phyloP scores from a whole-genome alignment of 768 basidiomycete species.

The Vararia minispora region DNA sequence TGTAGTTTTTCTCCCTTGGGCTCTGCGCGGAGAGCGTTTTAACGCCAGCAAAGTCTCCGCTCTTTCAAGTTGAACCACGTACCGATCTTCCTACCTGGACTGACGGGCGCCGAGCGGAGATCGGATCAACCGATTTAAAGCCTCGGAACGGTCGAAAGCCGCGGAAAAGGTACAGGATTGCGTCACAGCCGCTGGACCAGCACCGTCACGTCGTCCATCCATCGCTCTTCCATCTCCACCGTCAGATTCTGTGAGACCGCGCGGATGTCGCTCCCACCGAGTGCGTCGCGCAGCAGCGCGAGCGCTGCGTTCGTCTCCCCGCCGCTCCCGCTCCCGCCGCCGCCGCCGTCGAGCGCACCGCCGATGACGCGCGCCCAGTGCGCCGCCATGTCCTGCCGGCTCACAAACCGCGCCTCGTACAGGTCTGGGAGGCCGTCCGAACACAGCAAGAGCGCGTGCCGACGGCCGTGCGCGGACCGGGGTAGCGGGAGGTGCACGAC shows the following conservation, averaged over 20 bases:
- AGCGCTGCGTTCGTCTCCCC: slow-evolving; percentile 31
- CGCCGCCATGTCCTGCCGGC: slow-evolving; percentile 20
- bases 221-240: slow-evolving; percentile 37
- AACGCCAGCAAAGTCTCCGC: too few relatives aligned
- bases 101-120: background rate
- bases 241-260: slow-evolving; percentile 33
- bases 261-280: slow-evolving; percentile 30
- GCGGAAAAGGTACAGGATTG: background rate
- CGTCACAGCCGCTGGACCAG: slow-evolving; percentile 28
- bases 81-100: too few relatives aligned
- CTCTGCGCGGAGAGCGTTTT: too few relatives aligned
- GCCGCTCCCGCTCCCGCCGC: slow-evolving; percentile 8
- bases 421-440: slow-evolving; percentile 38
- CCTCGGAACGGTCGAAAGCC: background rate
- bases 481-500: slow-evolving; percentile 26
- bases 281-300: slow-evolving; percentile 27
- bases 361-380: slow-evolving; percentile 27
- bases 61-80: too few relatives aligned
- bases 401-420: slow-evolving; percentile 22
- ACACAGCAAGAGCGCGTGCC: slow-evolving; percentile 26
- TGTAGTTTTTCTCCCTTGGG: too few relatives aligned
- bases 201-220: slow-evolving; percentile 40
- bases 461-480: slow-evolving; percentile 13
- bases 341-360: slow-evolving; percentile 14
- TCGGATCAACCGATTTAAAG: background rate